Base-by-base conservation (phyloP, 1,139 yeast genomes). In the Saccharomyces hybrid region DNA sequence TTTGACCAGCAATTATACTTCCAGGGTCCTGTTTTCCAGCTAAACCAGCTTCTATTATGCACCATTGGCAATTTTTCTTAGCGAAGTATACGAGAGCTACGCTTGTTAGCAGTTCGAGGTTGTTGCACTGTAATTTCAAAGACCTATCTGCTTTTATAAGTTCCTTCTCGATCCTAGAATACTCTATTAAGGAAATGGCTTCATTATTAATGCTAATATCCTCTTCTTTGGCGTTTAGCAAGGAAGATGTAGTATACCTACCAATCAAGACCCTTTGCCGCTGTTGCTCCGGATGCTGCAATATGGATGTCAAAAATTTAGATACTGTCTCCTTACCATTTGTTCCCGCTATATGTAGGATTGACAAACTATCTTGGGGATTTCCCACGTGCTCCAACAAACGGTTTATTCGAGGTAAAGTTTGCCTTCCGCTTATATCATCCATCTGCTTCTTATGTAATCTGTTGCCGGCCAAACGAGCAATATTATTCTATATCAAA, bases 251-350 rank as follows among this genome's bases (percentile, higher is more conserved):
- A 2, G 95, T 88, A 74, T 89, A 90, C 59, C 85, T 78, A 0
- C 97, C 98, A 38, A 38, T 13, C 44, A 38, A 38, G 44, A 41
- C 50, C 70, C 51, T 51, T 49, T 32, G 82, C 44, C 26, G 44
- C 44, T 38, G 26, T 38, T 25, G 25, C 20, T 20, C 25, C 25
- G 44, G 13, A 38, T 31, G 82, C 75, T 44, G 74, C 63, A 88
- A 71, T 9, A 85, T 76, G 25, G 88, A 80, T 4, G 90, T 77
- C 6, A 90, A 60, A 66, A 88, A 89, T 0, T 96, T 83, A 56
- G 93, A 81, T 0, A 90, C 88, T 0, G 96, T 88, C 0, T 97
- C 97, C 66, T 91, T 91, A 0, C 98, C 97, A 66, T 91, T 91
- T 6, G 97, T 91, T 0, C 98, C 97, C 0, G 97, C 96, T 11